Percentiles rank a stretch among this genome's conserved stretches.
Evolutionary conservation across 108 stramenopile species (phyloP).

Genomic region (Nitzschia sp.): DNA sequence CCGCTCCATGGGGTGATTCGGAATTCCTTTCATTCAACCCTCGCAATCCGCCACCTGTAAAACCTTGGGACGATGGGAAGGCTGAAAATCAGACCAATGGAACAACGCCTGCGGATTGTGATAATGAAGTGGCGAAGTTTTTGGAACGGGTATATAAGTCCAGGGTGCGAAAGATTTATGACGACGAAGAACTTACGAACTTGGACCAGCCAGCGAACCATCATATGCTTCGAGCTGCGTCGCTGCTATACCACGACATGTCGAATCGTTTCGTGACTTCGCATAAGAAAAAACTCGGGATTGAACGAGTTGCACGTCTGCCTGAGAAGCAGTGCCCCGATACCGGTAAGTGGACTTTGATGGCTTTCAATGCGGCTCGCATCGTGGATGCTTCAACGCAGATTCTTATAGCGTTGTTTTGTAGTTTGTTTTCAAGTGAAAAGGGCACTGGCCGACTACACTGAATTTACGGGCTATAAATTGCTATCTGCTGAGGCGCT

Average conservation of each 20-base stretch:
- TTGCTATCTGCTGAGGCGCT: slow-evolving; percentile 7
- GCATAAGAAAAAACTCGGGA: no score
- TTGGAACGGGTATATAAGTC: not conserved
- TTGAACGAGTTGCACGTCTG: no score
- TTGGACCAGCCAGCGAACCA: not conserved
- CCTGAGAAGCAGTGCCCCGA: no score
- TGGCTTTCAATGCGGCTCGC: no score
- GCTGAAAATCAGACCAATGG: not conserved
- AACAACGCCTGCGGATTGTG: not conserved
- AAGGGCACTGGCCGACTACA: not conserved
- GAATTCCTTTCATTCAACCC: slow-evolving; percentile 25
- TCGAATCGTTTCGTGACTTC: no score
- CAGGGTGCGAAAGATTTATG: not conserved
- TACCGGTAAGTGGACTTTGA: no score
- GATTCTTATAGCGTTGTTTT: no score
- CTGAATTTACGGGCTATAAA: not conserved
- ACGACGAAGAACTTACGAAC: not conserved
- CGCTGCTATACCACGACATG: not conserved
- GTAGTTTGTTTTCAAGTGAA: slow-evolving; percentile 18
- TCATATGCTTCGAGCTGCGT: slow-evolving; percentile 2
- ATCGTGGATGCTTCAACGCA: no score
- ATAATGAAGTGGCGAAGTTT: not conserved
- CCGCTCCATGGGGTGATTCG: not conserved
- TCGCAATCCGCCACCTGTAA: slow-evolving; percentile 5
- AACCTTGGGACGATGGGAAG: not conserved